A percentile compares a stretch with the other conserved stretches of the same genome.
These are phyloP conservation scores for Umbelopsis sp. DNA, from an alignment of 192 early-diverging fungal genomes.

Conservation along the genomic window DNA sequence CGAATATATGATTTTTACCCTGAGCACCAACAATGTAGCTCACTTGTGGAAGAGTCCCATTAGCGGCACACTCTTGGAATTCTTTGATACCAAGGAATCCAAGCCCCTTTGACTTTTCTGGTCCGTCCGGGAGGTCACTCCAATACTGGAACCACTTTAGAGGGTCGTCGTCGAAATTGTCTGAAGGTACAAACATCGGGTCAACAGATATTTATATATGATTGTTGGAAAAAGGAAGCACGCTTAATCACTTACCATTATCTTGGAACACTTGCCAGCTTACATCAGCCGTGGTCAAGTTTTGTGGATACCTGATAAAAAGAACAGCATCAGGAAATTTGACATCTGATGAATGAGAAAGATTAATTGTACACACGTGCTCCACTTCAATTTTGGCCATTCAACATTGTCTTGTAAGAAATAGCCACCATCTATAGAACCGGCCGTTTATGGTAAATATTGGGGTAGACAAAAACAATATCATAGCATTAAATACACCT, in stretches of 20 bases:
- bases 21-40: slow-evolving; percentile 17
- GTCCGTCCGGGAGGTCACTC: neutral
- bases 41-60: slow-evolving; percentile 20
- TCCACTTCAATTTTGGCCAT: neutral
- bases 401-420: slow-evolving; percentile 11
- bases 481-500: neutral
- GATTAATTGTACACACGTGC: neutral
- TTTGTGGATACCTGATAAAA: slow-evolving; percentile 15
- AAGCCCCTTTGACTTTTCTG: neutral
- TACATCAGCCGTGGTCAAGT: slow-evolving; percentile 1
- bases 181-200: neutral
- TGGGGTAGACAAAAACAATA: neutral
- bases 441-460: neutral
- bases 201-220: too few species aligned
- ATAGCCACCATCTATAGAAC: neutral
- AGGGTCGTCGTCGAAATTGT: slow-evolving; percentile 17
- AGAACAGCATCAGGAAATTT: neutral
- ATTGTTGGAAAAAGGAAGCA: too few species aligned
- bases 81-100: slow-evolving; percentile 16
- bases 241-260: neutral
- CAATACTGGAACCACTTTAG: slow-evolving; percentile 9
- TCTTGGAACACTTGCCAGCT: slow-evolving; percentile 28
- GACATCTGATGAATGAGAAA: neutral
- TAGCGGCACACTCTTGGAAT: neutral
- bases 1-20: neutral